Base-by-base conservation (phyloP, 2,329 filamentous ascomycete species). In the Fonsecaea pedrosoi region DNA sequence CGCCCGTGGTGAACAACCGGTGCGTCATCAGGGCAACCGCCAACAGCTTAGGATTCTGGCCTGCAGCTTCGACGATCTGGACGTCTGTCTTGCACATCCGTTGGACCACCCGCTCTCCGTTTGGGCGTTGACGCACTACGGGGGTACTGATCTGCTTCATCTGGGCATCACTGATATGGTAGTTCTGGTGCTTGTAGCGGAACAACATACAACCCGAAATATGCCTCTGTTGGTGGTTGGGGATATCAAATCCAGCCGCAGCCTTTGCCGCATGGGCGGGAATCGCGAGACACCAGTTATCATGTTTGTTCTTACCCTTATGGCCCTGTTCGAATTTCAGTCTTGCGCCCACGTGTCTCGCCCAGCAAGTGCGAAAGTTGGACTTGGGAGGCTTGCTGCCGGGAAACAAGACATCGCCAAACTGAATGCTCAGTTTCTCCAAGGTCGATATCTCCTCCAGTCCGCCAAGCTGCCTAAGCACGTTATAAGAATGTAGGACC, bases 401-500 rank as follows among this genome's bases (percentile, higher is more conserved):
- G 2, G 73, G 72, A 66, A 74, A 75, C 9, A 75, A 65, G 13
- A 72, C 58, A 18, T 67, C 62, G 5, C 66, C 54, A 60, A 75
- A 73, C 8, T 67, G 58, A 30, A 64, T 62, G 54, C 67, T 70
- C 1, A 76, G 35, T 1, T 64, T 64, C 30, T 76, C 74, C 4
- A 75, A 66, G 5, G 74, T 32, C 15, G 70, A 69, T 15, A 75
- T 71, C 12, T 65, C 37, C 30, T 68, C 70, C 8, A 76, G 59
- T 2, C 62, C 65, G 8, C 62, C 66, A 15, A 74, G 60, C 35
- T 72, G 54, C 10, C 64, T 56, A 8, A 76, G 67, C 18, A 70
- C 67, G 60, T 76, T 73, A 56, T 76, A 75, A 1, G 70, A 69
- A 56, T 76, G 74, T 53, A 76, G 30, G 1, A 76, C 68, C 2